Evolutionary conservation across 805 yeast genomes (phyloP), one percentile per base, ranked within the genome.

Genomic region (Sugiyamaella qingdaonensis): DNA sequence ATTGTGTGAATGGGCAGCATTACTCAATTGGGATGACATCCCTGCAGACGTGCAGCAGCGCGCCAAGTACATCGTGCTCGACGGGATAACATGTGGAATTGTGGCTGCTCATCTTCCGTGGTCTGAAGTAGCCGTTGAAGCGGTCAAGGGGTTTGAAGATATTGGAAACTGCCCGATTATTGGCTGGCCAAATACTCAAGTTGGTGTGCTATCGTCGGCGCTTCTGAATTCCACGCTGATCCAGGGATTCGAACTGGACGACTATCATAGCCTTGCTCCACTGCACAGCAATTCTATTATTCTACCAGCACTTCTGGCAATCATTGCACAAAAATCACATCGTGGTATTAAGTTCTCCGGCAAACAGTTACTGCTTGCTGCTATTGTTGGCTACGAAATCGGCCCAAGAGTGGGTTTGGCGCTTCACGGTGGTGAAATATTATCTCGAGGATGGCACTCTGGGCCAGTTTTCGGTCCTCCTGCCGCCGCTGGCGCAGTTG

Each of bases 161-260:
- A 13, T 11, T 10, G 55, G 55, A 18, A 37, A 41, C 13, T 42
- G 52, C 47, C 36, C 46, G 14, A 48, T 52, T 3, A 48, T 52
- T 35, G 55, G 55, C 18, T 52, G 55, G 55, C 32, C 48, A 9
- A 43, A 29, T 31, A 5, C 29, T n/a, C 37, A 48, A 29, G 29
- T 35, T 11, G 48, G 52, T 10, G 18, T 37, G 14, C 11, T 52
- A 3, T 35, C 46, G 16, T 29, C 53, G 16, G 53, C 55, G 10
- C 33, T 52, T 27, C 18, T 52, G 34, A 52, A 52, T 24, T 24
- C 37, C 29, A 43, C 52, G 16, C 27, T 49, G 29, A 49, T 49
- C n/a, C 52, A 49, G 14, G 55, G 55, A n/a, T 52, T 52, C 18
- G 55, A 52, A 29, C 48, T 52, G 4, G 55, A 52, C 33, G 55